phyloP scores from a whole-genome alignment of 805 yeast species.

The Metschnikowia peoriensis region DNA sequence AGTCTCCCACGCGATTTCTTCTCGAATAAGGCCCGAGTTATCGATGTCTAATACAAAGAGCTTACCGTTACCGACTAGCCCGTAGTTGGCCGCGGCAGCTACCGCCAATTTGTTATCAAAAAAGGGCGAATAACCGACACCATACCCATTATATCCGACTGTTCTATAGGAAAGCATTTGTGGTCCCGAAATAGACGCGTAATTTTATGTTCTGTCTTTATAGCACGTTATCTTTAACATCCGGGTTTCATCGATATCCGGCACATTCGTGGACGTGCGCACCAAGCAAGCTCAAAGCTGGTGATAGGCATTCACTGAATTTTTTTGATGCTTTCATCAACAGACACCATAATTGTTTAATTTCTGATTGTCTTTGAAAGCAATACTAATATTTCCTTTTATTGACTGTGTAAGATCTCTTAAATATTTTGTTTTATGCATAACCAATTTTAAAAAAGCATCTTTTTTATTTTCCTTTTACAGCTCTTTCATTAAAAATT shows the following conservation, averaged over 20 bases:
- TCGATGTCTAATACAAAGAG: constrained; percentile 67
- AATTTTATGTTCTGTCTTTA: no score
- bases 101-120: constrained; percentile 87
- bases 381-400: no score
- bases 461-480: no score
- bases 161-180: constrained; percentile 72
- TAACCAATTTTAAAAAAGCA: no score
- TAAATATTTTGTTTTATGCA: no score
- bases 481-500: no score
- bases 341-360: neutral
- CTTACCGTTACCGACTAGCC: constrained; percentile 91
- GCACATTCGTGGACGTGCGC: neutral
- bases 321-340: neutral
- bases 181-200: neutral
- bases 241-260: neutral
- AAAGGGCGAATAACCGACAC: constrained; percentile 86
- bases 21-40: constrained; percentile 58
- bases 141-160: constrained; percentile 81
- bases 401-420: no score
- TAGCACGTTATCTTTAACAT: neutral
- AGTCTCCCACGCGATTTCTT: constrained; percentile 68
- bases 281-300: neutral
- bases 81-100: constrained; percentile 89
- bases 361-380: no score
- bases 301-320: neutral